Evolutionary conservation across 2,329 filamentous ascomycete genomes (phyloP).

Genomic region (Neurospora sp.): DNA sequence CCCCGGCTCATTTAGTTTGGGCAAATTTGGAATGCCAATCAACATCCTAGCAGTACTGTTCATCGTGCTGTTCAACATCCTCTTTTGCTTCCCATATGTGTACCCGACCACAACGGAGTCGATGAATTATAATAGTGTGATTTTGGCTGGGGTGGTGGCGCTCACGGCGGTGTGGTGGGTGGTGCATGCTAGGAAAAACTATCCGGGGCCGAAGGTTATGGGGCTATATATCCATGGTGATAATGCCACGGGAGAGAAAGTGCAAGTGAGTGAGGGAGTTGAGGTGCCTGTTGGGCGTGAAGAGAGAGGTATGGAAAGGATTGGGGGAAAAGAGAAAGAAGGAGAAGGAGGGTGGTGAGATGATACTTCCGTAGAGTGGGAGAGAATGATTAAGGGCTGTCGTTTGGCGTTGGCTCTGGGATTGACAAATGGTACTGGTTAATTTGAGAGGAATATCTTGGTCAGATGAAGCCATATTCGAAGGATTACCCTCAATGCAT

Average conservation of each 20-base stretch:
- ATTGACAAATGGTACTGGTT: too few relatives aligned
- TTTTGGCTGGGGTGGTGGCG: constrained; percentile 37
- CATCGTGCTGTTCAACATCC: constrained; percentile 45
- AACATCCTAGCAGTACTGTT: constrained; percentile 41
- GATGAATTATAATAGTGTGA: constrained; percentile 47
- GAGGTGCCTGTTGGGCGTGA: neutral
- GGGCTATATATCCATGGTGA: constrained; percentile 32
- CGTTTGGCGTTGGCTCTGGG: neutral
- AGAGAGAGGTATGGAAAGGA: neutral
- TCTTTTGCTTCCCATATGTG: constrained; percentile 47
- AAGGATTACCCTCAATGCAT: neutral
- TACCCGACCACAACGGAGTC: constrained; percentile 29
- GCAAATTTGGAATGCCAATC: constrained; percentile 36
- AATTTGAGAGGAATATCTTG: neutral
- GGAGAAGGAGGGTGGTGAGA: neutral
- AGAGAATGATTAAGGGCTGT: neutral
- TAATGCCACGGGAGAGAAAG: neutral
- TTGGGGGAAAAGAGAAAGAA: neutral
- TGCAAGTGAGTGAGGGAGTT: neutral
- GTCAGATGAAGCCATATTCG: neutral
- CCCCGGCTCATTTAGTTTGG: constrained; percentile 38
- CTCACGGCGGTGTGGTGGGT: constrained; percentile 42
- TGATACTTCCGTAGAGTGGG: neutral
- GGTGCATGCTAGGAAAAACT: constrained; percentile 35
- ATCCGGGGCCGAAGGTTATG: constrained; percentile 41